Conservation (phyloP, 2,329 filamentous ascomycete species). For the Geosmithia putterillii region DNA sequence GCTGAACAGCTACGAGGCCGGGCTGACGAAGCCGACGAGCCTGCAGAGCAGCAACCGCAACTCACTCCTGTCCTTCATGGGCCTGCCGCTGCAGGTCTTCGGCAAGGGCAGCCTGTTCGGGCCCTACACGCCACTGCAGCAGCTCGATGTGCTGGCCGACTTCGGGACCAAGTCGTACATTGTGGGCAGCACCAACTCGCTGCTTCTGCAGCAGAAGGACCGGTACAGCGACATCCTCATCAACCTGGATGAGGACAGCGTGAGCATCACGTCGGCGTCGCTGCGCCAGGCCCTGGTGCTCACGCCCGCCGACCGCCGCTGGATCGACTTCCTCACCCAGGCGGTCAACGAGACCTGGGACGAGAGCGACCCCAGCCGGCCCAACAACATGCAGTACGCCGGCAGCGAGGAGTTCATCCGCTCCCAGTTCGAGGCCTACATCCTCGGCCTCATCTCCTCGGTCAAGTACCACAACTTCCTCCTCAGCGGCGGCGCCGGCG, state of each 20-base stretch:
- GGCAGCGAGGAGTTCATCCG: conserved; percentile 97
- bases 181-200: conserved; percentile 90
- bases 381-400: conserved; percentile 90
- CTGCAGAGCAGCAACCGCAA: conserved; percentile 83
- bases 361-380: conserved; percentile 72
- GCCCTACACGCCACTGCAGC: conserved; percentile 91
- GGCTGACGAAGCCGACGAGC: conserved; percentile 64
- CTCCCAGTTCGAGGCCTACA: conserved; percentile 92
- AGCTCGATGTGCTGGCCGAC: conserved; percentile 87
- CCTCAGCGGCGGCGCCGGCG: conserved; percentile 56
- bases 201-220: conserved; percentile 87
- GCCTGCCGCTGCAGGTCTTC: conserved; percentile 86
- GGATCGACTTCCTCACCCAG: conserved; percentile 93
- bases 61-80: conserved; percentile 88
- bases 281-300: conserved; percentile 65
- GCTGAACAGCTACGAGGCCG: conserved; percentile 70
- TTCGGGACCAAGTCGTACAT: conserved; percentile 94
- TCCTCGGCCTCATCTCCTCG: conserved; percentile 75
- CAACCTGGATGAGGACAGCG: conserved; percentile 81
- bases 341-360: conserved; percentile 97
- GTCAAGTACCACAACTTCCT: conserved; percentile 79
- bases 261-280: conserved; percentile 73
- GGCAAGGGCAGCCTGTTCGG: conserved; percentile 93
- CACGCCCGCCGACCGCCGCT: conserved; percentile 78
- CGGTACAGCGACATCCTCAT: conserved; percentile 93